Conservation (phyloP, 2,329 filamentous ascomycete species). For the Microthyrium microscopicum region DNA sequence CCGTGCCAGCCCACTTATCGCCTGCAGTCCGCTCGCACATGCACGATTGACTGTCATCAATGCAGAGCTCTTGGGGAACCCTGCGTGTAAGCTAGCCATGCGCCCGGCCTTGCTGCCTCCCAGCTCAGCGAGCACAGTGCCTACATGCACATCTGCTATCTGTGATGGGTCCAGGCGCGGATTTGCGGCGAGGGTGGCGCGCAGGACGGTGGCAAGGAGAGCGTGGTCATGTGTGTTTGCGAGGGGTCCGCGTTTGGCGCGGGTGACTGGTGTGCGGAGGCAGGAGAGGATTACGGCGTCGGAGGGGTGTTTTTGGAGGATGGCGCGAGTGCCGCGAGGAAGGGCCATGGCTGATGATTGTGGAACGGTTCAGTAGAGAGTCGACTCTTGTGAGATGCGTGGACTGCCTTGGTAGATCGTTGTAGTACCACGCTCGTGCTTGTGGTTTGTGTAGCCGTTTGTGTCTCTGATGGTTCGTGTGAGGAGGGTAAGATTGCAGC, state of each 20-base stretch:
- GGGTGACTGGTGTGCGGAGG: constrained; percentile 74
- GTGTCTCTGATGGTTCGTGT: too few relatives aligned
- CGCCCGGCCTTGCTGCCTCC: constrained; percentile 80
- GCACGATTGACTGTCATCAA: constrained; percentile 84
- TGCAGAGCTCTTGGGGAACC: constrained; percentile 52
- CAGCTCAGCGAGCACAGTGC: constrained; percentile 79
- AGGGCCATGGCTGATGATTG: constrained; percentile 21
- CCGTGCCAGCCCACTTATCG: constrained; percentile 57
- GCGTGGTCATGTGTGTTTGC: constrained; percentile 86
- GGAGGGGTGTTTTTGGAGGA: constrained; percentile 61
- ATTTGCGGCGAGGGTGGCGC: constrained; percentile 54
- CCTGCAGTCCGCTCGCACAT: constrained; percentile 62
- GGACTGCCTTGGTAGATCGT: too few relatives aligned
- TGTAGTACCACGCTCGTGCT: too few relatives aligned
- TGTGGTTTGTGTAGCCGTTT: too few relatives aligned
- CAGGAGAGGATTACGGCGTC: constrained; percentile 82
- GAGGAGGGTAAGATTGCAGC: too few relatives aligned
- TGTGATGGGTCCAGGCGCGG: constrained; percentile 52
- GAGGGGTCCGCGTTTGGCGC: constrained; percentile 66
- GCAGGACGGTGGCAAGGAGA: constrained; percentile 51
- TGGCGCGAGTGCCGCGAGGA: constrained; percentile 50
- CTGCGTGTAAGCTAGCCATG: constrained; percentile 77
- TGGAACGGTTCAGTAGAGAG: too few relatives aligned
- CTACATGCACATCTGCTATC: constrained; percentile 70
- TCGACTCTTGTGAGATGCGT: too few relatives aligned